phyloP scores from a whole-genome alignment of 179 eudicot species.

The Vitellaria paradoxa region DNA sequence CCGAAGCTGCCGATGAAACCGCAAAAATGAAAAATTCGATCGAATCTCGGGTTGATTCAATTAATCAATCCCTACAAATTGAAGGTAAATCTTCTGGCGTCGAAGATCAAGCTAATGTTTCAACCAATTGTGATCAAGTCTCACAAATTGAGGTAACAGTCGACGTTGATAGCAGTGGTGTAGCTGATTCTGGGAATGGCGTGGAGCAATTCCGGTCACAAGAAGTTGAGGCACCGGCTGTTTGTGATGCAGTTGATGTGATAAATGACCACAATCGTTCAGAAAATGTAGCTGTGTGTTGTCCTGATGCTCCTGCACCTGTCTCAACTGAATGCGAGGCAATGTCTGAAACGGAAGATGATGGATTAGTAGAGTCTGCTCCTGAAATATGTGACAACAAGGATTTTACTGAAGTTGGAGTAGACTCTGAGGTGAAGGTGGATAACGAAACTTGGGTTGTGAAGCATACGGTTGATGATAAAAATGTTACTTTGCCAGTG shows the following conservation, averaged over 20 bases:
- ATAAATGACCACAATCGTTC: not conserved
- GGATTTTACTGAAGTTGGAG: not conserved
- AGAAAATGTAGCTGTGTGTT: not conserved
- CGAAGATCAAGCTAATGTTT: not conserved
- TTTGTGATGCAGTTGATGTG: not conserved
- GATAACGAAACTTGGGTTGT: conserved; percentile 16
- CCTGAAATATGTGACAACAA: not conserved
- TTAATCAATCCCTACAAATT: not conserved
- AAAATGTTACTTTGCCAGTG: not conserved
- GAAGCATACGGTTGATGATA: conserved; percentile 8
- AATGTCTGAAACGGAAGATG: not conserved
- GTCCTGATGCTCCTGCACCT: not conserved
- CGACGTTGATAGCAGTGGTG: too few relatives aligned
- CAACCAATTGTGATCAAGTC: not conserved
- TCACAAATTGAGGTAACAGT: not conserved
- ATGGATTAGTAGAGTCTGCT: not conserved
- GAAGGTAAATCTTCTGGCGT: conserved; percentile 6
- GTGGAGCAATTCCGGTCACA: not conserved
- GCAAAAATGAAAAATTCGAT: not conserved
- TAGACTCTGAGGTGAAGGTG: conserved; percentile 5
- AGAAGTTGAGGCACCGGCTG: not conserved
- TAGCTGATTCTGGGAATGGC: not conserved
- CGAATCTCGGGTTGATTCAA: not conserved
- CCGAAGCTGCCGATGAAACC: not conserved
- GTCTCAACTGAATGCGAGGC: not conserved